Base-by-base conservation (phyloP, 1,284 basidiomycete species). In the Pterulicium gracile region DNA sequence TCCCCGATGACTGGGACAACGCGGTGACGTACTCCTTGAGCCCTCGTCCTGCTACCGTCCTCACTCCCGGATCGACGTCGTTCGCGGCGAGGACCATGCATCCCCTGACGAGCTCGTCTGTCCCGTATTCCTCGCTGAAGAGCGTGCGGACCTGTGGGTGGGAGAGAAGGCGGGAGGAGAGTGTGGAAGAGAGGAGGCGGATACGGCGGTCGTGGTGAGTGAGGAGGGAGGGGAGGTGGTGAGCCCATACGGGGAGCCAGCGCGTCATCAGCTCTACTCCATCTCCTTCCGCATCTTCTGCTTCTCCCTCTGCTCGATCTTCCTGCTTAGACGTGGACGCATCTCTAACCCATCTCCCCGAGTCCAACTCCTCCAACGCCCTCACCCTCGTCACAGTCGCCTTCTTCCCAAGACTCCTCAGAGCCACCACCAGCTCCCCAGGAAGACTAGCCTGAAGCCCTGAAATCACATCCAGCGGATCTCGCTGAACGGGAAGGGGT, bases 361-460 rank as follows among this genome's bases (percentile, higher is more conserved):
- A 61, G 50, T 76, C 72, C 19, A 98, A 63, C 49, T 94, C 92
- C 58, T 98, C 95, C 49, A 98, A 65, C 0, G 91, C 93, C 54
- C 88, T 82, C 14, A 77, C 68, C 58, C 92, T 85, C 1, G 95
- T 98, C 36, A 91, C 77, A 15, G 79, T 76, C 52, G 96, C 93
- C 68, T 96, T 97, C 75, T 98, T 98, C 23, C 78, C 81, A 40
- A 98, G 69, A 47, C 81, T 78, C 44, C 90, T 68, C 43, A 98
- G 70, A 1, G 92, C 75, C 18, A 98, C 79, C 13, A 95, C 74
- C 15, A 98, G 70, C 42, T 94, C 91, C 0, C 92, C 76, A 0
- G 88, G 83, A 10, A 94, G 65, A n/a, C 68, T 67, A 56, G 81
- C 74, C 10, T 78, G 85, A 5, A 97, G 70, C 0, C 92, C 92